These are phyloP conservation scores for Pseudocercospora crystallina DNA, from an alignment of 2,329 filamentous ascomycete species.

Conservation along the genomic window DNA sequence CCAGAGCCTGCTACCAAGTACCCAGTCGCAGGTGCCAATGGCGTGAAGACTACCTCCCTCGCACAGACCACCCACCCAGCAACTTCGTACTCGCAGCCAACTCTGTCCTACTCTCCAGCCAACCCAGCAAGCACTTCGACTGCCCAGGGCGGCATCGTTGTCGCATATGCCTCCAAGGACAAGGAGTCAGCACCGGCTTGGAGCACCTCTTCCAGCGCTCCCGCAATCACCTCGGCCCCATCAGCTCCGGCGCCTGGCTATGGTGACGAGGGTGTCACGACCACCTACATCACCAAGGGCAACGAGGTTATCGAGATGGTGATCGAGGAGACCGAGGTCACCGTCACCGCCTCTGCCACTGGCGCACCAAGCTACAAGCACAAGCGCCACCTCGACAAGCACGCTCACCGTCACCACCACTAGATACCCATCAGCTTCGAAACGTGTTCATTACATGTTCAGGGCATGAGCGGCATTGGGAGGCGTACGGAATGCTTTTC, in stretches of 20 bases:
- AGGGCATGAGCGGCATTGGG: slow-evolving; percentile 9
- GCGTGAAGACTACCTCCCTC: slow-evolving; percentile 20
- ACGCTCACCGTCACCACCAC: slow-evolving; percentile 25
- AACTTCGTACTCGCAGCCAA: slow-evolving; percentile 18
- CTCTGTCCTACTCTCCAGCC: slow-evolving; percentile 26
- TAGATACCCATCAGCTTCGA: slow-evolving; percentile 6
- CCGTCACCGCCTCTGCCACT: slow-evolving; percentile 39
- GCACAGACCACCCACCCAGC: slow-evolving; percentile 14
- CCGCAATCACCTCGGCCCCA: slow-evolving; percentile 7
- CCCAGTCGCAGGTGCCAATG: slow-evolving; percentile 27
- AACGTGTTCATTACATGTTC: slow-evolving; percentile 7
- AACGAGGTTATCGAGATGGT: slow-evolving; percentile 47
- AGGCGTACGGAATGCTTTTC: slow-evolving; percentile 11
- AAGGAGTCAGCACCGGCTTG: slow-evolving; percentile 4
- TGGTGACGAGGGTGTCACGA: slow-evolving; percentile 36
- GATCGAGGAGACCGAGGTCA: slow-evolving; percentile 45
- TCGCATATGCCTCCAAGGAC: slow-evolving; percentile 7
- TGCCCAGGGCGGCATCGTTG: slow-evolving; percentile 27
- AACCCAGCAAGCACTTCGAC: slow-evolving; percentile 25
- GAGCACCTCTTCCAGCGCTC: slow-evolving; percentile 1
- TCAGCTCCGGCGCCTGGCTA: slow-evolving; percentile 30
- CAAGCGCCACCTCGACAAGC: slow-evolving; percentile 33
- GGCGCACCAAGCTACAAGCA: slow-evolving; percentile 22
- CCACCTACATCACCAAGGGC: slow-evolving; percentile 43
- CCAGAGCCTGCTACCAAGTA: slow-evolving; percentile 42